These are phyloP conservation scores for Trichophaea hybrida DNA, from an alignment of 2,329 filamentous ascomycete genomes.

Conservation along the genomic window DNA sequence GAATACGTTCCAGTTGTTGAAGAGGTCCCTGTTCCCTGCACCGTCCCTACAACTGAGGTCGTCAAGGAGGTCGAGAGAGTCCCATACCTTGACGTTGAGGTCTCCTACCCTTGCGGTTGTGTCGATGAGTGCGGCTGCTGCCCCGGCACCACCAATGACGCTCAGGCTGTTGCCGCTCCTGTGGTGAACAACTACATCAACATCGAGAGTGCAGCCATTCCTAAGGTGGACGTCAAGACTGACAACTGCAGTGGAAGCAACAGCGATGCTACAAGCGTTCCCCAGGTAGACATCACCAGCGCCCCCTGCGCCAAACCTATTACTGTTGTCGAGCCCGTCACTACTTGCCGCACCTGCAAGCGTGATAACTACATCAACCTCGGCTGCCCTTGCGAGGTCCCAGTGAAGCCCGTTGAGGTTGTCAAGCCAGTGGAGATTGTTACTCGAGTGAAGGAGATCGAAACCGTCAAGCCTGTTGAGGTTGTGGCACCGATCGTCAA, in stretches of 20 bases:
- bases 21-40: slow-evolving; percentile 11
- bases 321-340: not conserved
- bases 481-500: not conserved
- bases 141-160: not conserved
- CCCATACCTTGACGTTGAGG: slow-evolving; percentile 6
- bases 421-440: slow-evolving; percentile 10
- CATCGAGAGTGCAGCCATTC: not conserved
- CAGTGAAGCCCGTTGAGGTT: slow-evolving; percentile 2
- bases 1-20: slow-evolving; percentile 12
- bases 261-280: not conserved
- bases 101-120: not conserved
- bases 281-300: not conserved
- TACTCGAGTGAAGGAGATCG: not conserved
- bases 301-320: not conserved
- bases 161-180: not conserved
- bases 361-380: too few species aligned
- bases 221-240: not conserved
- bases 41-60: slow-evolving; percentile 4
- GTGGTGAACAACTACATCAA: slow-evolving; percentile 8
- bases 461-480: not conserved
- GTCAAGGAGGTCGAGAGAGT: not conserved
- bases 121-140: not conserved
- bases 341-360: too few species aligned
- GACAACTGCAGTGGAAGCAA: not conserved
- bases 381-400: too few species aligned